Evolutionary conservation across 2,329 filamentous ascomycete genomes (phyloP).

Genomic region (Fusarium sp.): DNA sequence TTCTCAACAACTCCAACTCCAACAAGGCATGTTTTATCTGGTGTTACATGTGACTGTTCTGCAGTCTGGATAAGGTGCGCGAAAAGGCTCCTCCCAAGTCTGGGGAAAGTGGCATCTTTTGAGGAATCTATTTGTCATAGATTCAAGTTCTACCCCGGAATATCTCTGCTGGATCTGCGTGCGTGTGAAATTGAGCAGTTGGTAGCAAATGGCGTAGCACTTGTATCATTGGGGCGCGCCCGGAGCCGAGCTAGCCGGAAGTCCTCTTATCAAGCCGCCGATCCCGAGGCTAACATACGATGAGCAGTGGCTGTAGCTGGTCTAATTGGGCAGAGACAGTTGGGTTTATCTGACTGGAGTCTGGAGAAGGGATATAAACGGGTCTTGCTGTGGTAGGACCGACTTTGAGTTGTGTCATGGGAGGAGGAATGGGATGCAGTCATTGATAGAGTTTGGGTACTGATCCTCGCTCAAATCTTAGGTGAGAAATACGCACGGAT

Average conservation of each 20-base stretch:
- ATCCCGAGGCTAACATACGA: conserved; percentile 9
- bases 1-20: neutral
- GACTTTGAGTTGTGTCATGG: neutral
- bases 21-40: neutral
- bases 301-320: neutral
- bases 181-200: neutral
- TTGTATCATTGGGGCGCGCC: neutral
- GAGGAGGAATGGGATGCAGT: conserved; percentile 6
- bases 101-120: conserved; percentile 22
- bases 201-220: conserved; percentile 3
- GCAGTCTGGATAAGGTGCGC: conserved; percentile 1
- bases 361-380: neutral
- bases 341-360: neutral
- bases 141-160: conserved; percentile 22
- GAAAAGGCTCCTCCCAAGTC: neutral
- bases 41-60: neutral
- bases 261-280: conserved; percentile 22
- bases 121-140: conserved; percentile 33
- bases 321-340: conserved; percentile 2
- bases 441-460: conserved; percentile 2
- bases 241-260: conserved; percentile 21
- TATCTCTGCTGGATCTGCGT: conserved; percentile 12
- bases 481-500: neutral
- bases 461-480: neutral
- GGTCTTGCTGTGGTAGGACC: neutral